Conservation (phyloP, 2,329 filamentous ascomycete species). For the Colletotrichum brevisporum region DNA sequence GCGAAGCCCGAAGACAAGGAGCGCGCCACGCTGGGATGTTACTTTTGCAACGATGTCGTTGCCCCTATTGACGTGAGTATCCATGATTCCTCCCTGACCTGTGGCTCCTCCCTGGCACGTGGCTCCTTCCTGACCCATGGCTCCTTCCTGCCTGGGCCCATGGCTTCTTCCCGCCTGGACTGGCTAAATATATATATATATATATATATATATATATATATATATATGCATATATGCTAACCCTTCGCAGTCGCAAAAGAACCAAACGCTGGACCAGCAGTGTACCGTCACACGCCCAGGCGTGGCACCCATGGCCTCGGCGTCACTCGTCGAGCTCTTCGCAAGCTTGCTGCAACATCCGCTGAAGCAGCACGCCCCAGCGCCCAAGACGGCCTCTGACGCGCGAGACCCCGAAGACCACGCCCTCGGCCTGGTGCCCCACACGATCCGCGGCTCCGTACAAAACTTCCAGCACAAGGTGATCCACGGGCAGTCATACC, state of each 20-base stretch:
- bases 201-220: too few relatives aligned
- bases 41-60: constrained; percentile 99
- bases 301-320: constrained; percentile 91
- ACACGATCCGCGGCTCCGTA: constrained; percentile 85
- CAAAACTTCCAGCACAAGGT: constrained; percentile 81
- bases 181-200: constrained; percentile 4
- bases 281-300: constrained; percentile 97
- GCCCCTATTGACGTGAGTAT: constrained; percentile 88
- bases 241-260: constrained; percentile 83
- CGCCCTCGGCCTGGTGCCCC: constrained; percentile 79
- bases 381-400: constrained; percentile 63
- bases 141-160: too few relatives aligned
- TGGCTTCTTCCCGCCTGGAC: background rate
- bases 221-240: too few relatives aligned
- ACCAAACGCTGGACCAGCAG: constrained; percentile 96
- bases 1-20: constrained; percentile 56
- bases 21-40: constrained; percentile 86
- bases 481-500: constrained; percentile 81
- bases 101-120: too few relatives aligned
- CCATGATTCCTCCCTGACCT: background rate
- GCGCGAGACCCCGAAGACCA: constrained; percentile 71
- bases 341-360: constrained; percentile 92
- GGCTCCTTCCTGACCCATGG: too few relatives aligned
- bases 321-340: constrained; percentile 89
- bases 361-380: constrained; percentile 72